Evolutionary conservation across 257 asterid genomes (phyloP), one percentile per base, ranked within the genome.

Genomic region (Parsonsia alboflavescens): DNA sequence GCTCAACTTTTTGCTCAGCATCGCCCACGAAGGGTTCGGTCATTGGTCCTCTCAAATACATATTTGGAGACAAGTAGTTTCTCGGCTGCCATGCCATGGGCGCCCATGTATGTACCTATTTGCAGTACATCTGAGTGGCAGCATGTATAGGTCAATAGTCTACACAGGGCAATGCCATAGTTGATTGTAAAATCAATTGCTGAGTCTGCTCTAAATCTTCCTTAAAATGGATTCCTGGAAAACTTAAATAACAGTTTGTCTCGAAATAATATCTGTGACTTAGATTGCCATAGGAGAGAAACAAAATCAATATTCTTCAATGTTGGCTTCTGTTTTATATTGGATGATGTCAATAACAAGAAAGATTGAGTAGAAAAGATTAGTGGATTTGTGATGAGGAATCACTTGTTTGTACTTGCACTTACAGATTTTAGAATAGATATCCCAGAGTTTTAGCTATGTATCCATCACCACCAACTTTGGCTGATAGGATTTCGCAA

Each of bases 1-100:
- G 99, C 99, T 72, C 98, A 95, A 82, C 88, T 95, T 62, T 95
- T 92, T 86, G 96, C 99, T 78, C 97, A 90, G 79, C 90, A 90
- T 87, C 97, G 97, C 65, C 99, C 99, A 12, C 89, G 98, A 45
- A 84, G 99, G 80, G 99, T 95, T 82, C 85, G 78, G 82, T 95
- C 99, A 41, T 80, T 95, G 91, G 86, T 95, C 72, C 94, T 95
- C 74, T 95, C 99, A 59, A 95, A 95, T 84, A 84, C 99, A 65
- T 95, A 89, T 80, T 76, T 92, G 87, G 99, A 92, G 86, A 90
- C 99, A 7, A 84, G 87, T 86, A 85, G 85, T 87, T 92, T 92
- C 82, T 78, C 97, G 57, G 88, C 98, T 24, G 87, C 93, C 84
- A 95, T 95, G 97, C 99, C 98, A 16, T 95, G 99, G 99, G 88